A percentile compares a stretch with the other conserved stretches of the same genome.
Evolutionary conservation across 2,329 filamentous ascomycete genomes (phyloP).

Genomic region (Tolypocladium tundrense): DNA sequence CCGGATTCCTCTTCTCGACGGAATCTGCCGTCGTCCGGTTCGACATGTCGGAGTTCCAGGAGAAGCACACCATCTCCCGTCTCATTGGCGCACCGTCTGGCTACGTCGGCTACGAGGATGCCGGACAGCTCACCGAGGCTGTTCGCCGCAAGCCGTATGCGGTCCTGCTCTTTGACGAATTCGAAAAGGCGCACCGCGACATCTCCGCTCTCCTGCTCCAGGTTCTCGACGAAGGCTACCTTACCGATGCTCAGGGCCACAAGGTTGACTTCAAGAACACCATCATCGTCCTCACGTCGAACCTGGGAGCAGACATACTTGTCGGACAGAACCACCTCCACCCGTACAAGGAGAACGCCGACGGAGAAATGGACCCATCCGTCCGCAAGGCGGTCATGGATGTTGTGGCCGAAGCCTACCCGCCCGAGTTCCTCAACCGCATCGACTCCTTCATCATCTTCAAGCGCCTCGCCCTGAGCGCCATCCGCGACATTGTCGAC

Average conservation of each 20-base stretch:
- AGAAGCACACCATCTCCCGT: conserved; percentile 90
- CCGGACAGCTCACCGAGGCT: conserved; percentile 90
- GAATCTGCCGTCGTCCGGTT: conserved; percentile 86
- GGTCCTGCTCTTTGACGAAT: conserved; percentile 91
- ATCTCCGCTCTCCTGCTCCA: conserved; percentile 87
- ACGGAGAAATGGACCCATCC: conserved; percentile 61
- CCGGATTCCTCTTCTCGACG: conserved; percentile 84
- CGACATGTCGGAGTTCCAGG: conserved; percentile 97
- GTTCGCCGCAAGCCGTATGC: conserved; percentile 92
- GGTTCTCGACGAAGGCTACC: conserved; percentile 89
- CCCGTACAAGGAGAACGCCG: conserved; percentile 49
- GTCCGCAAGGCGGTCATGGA: conserved; percentile 80
- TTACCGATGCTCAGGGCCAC: conserved; percentile 91
- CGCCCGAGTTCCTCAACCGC: conserved; percentile 92
- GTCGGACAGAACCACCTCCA: conserved; percentile 61
- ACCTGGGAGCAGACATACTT: conserved; percentile 85
- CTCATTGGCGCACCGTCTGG: conserved; percentile 89
- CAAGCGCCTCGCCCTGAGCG: conserved; percentile 67
- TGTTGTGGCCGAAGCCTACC: conserved; percentile 63
- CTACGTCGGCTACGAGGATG: conserved; percentile 94
- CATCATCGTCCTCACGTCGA: conserved; percentile 91
- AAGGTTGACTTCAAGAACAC: conserved; percentile 96
- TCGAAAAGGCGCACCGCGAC: conserved; percentile 93
- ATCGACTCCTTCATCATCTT: conserved; percentile 97
- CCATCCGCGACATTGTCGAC: conserved; percentile 85